A percentile compares a stretch with the other conserved stretches of the same genome.
phyloP scores from a whole-genome alignment of 2,329 filamentous ascomycete genomes.

The Rosellinia necatrix region DNA sequence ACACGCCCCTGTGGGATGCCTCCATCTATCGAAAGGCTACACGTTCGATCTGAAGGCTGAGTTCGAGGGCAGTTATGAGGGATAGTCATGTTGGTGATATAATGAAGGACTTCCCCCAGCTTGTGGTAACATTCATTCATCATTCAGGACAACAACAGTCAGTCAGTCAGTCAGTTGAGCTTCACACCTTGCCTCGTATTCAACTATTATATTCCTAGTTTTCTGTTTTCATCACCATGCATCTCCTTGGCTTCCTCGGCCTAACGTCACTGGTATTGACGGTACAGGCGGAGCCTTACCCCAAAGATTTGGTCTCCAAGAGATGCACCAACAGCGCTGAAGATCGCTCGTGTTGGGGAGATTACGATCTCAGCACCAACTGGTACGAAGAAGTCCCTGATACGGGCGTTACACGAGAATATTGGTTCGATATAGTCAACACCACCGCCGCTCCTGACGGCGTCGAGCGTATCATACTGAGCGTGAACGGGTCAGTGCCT shows the following conservation, averaged over 20 bases:
- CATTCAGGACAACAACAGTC: not conserved
- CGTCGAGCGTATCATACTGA: constrained; percentile 39
- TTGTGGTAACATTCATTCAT: not conserved
- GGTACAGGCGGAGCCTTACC: not conserved
- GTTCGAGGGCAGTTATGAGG: not conserved
- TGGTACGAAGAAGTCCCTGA: constrained; percentile 21
- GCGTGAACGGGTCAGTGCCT: constrained; percentile 46
- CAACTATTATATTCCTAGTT: not conserved
- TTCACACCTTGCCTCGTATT: not conserved
- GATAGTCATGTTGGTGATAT: not conserved
- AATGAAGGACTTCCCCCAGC: not conserved
- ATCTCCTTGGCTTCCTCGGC: not conserved
- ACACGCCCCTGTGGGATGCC: not conserved
- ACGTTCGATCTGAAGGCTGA: not conserved
- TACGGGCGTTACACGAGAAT: constrained; percentile 36
- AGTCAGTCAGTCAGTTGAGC: no score
- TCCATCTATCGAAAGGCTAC: not conserved
- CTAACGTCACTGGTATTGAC: not conserved
- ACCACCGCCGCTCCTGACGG: constrained; percentile 47
- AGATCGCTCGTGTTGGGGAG: constrained; percentile 21
- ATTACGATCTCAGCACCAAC: constrained; percentile 25
- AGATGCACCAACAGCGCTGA: constrained; percentile 16
- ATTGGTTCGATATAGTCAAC: constrained; percentile 42
- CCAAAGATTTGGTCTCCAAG: not conserved
- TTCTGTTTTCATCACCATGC: not conserved